Evolutionary conservation across 768 basidiomycete genomes (phyloP).

Genomic region (Mrakia frigida): DNA sequence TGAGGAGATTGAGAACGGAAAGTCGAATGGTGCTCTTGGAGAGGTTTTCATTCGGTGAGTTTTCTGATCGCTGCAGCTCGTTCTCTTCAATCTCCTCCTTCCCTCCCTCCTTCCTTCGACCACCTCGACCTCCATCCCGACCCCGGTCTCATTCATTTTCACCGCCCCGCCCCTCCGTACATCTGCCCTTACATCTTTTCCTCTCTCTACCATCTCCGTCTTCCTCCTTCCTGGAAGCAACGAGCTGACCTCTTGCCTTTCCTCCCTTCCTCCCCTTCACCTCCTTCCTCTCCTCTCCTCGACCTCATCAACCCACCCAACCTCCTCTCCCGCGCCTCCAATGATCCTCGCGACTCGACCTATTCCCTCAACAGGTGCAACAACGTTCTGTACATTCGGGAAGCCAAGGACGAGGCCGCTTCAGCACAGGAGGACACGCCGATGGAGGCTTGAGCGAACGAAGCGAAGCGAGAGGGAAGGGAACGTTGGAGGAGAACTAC

Average conservation of each 20-base stretch:
- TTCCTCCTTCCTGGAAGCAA: background rate
- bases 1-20: slow-evolving; percentile 93
- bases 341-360: background rate
- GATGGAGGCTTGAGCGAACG: slow-evolving; percentile 9
- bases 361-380: slow-evolving; percentile 60
- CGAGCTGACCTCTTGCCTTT: background rate
- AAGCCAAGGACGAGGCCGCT: slow-evolving; percentile 28
- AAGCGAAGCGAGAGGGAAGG: background rate
- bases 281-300: background rate
- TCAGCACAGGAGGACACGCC: background rate
- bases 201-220: too few species aligned
- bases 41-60: slow-evolving; percentile 95
- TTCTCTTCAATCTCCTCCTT: background rate
- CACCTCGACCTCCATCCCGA: background rate
- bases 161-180: too few species aligned
- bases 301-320: slow-evolving; percentile 25
- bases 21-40: slow-evolving; percentile 92
- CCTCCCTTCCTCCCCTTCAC: background rate
- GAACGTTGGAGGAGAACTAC: background rate
- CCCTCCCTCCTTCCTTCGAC: background rate
- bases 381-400: slow-evolving; percentile 81
- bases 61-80: background rate
- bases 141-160: background rate
- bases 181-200: too few species aligned
- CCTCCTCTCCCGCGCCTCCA: slow-evolving; percentile 24